phyloP scores from a whole-genome alignment of 768 basidiomycete genomes.

The Naganishia friedmannii region DNA sequence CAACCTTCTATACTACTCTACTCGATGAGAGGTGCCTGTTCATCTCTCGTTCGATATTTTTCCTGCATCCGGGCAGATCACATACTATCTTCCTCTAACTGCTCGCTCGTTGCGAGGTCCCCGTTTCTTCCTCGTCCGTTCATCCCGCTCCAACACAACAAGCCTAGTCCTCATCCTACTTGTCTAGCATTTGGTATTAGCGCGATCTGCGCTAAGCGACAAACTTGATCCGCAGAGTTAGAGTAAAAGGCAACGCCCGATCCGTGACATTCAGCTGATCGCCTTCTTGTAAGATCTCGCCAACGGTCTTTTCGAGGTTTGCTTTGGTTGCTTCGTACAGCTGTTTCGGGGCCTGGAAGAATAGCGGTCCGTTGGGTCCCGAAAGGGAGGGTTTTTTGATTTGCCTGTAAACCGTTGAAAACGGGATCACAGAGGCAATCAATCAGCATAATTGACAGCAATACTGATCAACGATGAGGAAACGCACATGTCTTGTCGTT shows the following conservation, averaged over 20 bases:
- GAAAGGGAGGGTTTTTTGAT: constrained; percentile 94
- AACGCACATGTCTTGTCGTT: constrained; percentile 84
- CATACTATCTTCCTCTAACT: too few species aligned
- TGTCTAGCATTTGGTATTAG: background rate
- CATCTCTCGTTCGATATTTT: too few species aligned
- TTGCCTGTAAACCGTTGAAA: too few species aligned
- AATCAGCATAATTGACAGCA: background rate
- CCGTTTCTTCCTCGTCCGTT: too few species aligned
- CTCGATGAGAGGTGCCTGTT: too few species aligned
- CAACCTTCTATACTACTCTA: too few species aligned
- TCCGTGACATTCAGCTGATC: constrained; percentile 85
- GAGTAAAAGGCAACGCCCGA: constrained; percentile 78
- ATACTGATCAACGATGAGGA: background rate
- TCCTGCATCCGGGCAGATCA: too few species aligned
- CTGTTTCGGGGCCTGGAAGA: constrained; percentile 89
- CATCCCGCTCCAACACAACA: too few species aligned
- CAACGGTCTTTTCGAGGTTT: constrained; percentile 81
- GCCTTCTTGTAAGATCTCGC: constrained; percentile 71
- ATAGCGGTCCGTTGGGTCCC: constrained; percentile 65
- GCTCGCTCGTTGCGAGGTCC: too few species aligned
- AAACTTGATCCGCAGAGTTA: constrained; percentile 55
- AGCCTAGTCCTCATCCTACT: too few species aligned
- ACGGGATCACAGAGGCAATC: too few species aligned
- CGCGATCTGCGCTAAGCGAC: background rate
- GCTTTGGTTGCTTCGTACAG: constrained; percentile 84